These are phyloP conservation scores for Eutypa lata DNA, from an alignment of 2,329 filamentous ascomycete genomes.

Conservation along the genomic window DNA sequence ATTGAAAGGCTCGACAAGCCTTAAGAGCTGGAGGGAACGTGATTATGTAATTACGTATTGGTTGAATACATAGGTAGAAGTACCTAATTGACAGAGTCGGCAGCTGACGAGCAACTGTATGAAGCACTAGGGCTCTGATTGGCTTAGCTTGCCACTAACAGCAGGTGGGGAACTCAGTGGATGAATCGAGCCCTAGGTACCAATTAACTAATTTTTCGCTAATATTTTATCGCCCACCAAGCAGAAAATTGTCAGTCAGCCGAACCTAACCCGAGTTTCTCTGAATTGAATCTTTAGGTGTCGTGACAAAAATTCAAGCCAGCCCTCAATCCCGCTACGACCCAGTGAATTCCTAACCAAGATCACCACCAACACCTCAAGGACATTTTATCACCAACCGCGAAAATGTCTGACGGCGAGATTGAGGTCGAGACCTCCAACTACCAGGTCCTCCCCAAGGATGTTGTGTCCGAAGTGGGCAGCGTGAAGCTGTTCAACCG, in stretches of 20 bases:
- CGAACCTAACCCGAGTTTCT: slow-evolving; percentile 1
- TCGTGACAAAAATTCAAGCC: background rate
- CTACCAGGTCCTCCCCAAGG: slow-evolving; percentile 70
- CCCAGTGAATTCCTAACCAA: background rate
- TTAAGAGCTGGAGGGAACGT: no score
- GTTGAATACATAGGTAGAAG: no score
- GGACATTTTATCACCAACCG: slow-evolving; percentile 13
- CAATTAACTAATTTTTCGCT: background rate
- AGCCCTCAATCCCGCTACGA: background rate
- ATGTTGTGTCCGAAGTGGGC: slow-evolving; percentile 72
- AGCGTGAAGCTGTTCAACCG: slow-evolving; percentile 78
- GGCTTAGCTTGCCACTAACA: background rate
- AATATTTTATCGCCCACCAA: background rate
- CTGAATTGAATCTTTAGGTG: background rate
- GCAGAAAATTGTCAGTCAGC: background rate
- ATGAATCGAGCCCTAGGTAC: background rate
- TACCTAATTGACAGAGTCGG: no score
- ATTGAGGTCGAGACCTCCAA: slow-evolving; percentile 71
- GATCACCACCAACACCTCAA: slow-evolving; percentile 10
- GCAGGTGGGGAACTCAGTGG: background rate
- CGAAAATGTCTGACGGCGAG: slow-evolving; percentile 78
- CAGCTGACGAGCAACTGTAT: background rate
- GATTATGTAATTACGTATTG: no score
- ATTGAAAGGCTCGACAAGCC: no score
- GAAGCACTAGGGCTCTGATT: background rate